Conservation (phyloP, 1,284 basidiomycete species). For the Ustilago crameri region DNA sequence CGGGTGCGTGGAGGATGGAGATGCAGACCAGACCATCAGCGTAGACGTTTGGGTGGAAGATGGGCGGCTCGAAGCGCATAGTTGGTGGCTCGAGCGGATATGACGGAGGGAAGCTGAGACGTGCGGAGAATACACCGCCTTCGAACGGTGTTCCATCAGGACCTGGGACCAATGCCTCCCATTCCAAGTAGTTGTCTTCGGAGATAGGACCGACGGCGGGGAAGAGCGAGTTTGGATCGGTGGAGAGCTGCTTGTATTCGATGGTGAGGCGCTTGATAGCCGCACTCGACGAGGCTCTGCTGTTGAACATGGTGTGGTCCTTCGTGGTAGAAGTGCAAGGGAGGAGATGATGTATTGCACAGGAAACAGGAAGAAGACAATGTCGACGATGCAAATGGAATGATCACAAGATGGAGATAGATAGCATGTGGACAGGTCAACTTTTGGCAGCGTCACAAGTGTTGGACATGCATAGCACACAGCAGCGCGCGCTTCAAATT, state of each 20-base stretch:
- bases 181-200: slow-evolving; percentile 95
- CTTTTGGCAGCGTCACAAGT: no score
- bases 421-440: no score
- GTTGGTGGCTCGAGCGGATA: slow-evolving; percentile 67
- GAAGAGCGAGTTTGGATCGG: slow-evolving; percentile 65
- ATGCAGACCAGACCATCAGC: slow-evolving; percentile 96
- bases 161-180: slow-evolving; percentile 96
- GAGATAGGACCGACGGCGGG: slow-evolving; percentile 79
- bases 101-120: slow-evolving; percentile 77
- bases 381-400: neutral
- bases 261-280: slow-evolving; percentile 67
- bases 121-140: slow-evolving; percentile 94
- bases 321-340: no score
- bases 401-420: neutral
- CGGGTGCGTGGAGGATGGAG: slow-evolving; percentile 95
- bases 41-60: slow-evolving; percentile 98
- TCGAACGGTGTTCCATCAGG: slow-evolving; percentile 99
- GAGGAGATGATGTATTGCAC: no score
- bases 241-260: slow-evolving; percentile 67
- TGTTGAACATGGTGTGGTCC: slow-evolving; percentile 47
- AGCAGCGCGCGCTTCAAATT: no score
- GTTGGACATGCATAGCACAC: neutral
- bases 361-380: neutral
- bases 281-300: slow-evolving; percentile 48
- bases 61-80: slow-evolving; percentile 96